phyloP scores from a whole-genome alignment of 169 alveolate genomes.

The Amoebophrya sp. region DNA sequence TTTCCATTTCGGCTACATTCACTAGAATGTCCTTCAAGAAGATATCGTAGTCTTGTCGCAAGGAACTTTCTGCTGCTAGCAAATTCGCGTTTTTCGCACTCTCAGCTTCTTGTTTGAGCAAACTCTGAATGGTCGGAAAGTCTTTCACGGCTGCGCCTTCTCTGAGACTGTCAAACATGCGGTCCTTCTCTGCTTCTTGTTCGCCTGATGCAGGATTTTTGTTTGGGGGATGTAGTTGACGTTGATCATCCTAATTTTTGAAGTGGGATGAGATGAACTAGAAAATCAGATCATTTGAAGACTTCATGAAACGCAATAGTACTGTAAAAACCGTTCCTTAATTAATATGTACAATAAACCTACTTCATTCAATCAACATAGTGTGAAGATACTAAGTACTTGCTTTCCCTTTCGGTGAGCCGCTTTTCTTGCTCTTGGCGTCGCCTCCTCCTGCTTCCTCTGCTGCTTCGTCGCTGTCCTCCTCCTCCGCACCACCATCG shows the following conservation, averaged over 20 bases:
- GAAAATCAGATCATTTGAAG: too few relatives aligned
- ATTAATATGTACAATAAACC: too few relatives aligned
- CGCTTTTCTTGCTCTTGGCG: too few relatives aligned
- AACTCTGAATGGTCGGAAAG: background rate
- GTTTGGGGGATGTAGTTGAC: too few relatives aligned
- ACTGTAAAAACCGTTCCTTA: too few relatives aligned
- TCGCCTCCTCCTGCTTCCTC: background rate
- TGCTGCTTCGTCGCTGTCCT: background rate
- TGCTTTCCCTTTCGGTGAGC: too few relatives aligned
- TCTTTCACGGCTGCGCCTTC: slow-evolving; percentile 6
- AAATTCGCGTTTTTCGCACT: background rate
- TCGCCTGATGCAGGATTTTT: background rate
- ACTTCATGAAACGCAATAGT: too few relatives aligned
- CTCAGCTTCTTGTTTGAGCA: background rate
- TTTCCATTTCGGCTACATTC: background rate
- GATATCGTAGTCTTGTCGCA: background rate
- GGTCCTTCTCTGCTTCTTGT: background rate
- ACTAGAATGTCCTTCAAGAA: background rate
- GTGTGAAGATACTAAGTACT: too few relatives aligned
- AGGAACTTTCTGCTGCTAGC: background rate
- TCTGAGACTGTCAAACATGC: background rate
- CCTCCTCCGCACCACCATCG: background rate
- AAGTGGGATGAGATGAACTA: too few relatives aligned
- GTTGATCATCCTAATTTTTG: too few relatives aligned
- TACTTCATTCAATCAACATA: too few relatives aligned